Base-by-base conservation (phyloP, 1,139 yeast species). In the Sugiyamaella pinicola region DNA sequence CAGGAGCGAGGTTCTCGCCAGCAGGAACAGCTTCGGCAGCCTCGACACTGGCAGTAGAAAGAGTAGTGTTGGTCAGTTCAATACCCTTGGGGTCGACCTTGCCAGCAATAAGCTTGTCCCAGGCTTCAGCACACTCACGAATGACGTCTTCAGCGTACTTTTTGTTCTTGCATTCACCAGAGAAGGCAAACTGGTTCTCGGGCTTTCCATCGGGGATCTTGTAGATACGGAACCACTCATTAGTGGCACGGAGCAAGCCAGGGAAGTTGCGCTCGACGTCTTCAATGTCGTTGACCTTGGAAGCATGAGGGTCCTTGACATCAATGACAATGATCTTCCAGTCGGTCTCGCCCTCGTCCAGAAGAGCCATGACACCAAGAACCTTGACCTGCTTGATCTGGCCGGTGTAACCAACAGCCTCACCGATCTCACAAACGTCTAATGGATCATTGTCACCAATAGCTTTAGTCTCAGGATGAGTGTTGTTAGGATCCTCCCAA, bases 291-390 rank as follows among this genome's bases (percentile, higher is more conserved):
- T 82, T 75, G 58, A 88, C 72, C 68, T 85, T 82, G 45, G 81
- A 68, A 49, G 95, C 90, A 62, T 87, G 74, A 55, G 93, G 90
- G 69, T 89, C 96, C 56, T 80, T 77, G 51, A 79, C 75, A 66
- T 85, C 86, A 61, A 89, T 80, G 58, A 83, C 96, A 64, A 89
- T 81, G 52, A 89, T 82, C 72, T 89, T 89, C 96, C 96, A 89
- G 74, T 89, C 96, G 61, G 95, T 83, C 73, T 88, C 96, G 57
- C 96, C 96, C 70, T 88, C 96, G 68, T 89, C 96, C 62, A 89
- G 80, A 64, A 89, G 76, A 35, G 96, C 96, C 80, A 88, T 80
- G 57, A 87, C 82, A 60, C 96, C 96, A 61, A 89, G 74, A 34
- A 87, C 88, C 72, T 87, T 87, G 55, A 88, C 96, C 69, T 84